Conservation (phyloP, 805 yeast species). For the Yarrowia alimentaria region DNA sequence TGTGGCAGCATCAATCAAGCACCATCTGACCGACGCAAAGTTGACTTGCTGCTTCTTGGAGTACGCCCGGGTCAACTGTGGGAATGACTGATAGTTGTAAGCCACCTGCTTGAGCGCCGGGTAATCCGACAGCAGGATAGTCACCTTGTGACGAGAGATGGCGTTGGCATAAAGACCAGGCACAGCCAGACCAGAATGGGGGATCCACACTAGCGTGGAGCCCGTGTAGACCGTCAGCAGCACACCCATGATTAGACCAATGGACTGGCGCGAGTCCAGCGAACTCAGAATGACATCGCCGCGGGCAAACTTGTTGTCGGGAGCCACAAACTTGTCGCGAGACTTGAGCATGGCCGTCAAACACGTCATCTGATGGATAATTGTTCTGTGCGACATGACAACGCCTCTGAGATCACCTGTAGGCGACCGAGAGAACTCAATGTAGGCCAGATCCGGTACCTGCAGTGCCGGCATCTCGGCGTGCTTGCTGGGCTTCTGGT, state of each 20-base stretch:
- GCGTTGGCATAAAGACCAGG: slow-evolving; percentile 87
- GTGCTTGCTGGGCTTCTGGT: slow-evolving; percentile 55
- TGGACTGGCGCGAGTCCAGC: slow-evolving; percentile 70
- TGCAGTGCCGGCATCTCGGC: slow-evolving; percentile 63
- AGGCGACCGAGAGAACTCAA: slow-evolving; percentile 87
- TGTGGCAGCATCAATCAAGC: slow-evolving; percentile 80
- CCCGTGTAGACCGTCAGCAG: slow-evolving; percentile 83
- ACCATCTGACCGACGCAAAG: slow-evolving; percentile 80
- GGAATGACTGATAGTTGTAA: slow-evolving; percentile 87
- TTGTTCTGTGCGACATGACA: slow-evolving; percentile 83
- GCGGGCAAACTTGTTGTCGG: slow-evolving; percentile 43
- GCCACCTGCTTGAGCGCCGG: slow-evolving; percentile 85
- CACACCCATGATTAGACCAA: slow-evolving; percentile 81
- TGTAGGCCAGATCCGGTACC: slow-evolving; percentile 83
- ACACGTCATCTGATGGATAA: slow-evolving; percentile 83
- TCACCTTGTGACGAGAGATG: slow-evolving; percentile 66
- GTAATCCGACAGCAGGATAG: slow-evolving; percentile 79
- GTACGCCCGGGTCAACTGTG: slow-evolving; percentile 76
- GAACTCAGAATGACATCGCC: slow-evolving; percentile 58
- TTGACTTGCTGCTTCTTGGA: slow-evolving; percentile 74
- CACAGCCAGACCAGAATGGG: slow-evolving; percentile 65
- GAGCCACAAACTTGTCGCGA: slow-evolving; percentile 39
- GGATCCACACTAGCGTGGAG: slow-evolving; percentile 74
- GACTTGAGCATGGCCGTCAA: slow-evolving; percentile 61
- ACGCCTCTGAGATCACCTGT: slow-evolving; percentile 91